Percentiles rank a stretch among this genome's conserved stretches.
Evolutionary conservation across 176 grass and related monocot genomes (phyloP).

Genomic region (Dactylis glomerata): DNA sequence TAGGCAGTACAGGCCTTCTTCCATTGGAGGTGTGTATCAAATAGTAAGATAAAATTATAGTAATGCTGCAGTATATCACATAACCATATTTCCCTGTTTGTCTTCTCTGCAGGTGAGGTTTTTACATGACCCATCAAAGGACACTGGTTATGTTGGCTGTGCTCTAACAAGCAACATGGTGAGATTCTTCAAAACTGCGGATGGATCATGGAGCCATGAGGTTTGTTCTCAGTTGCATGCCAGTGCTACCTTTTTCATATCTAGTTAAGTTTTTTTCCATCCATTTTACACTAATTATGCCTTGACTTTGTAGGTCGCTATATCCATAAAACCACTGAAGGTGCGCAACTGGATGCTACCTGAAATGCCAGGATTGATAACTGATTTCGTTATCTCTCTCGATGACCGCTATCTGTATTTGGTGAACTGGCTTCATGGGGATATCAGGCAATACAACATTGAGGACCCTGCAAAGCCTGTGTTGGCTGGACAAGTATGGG

Average conservation of each 20-base stretch:
- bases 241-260: background rate
- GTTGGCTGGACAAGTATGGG: slow-evolving; percentile 83
- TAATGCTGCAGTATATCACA: background rate
- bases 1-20: slow-evolving; percentile 65
- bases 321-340: slow-evolving; percentile 70
- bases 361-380: slow-evolving; percentile 98
- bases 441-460: slow-evolving; percentile 95
- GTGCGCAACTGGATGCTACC: slow-evolving; percentile 87
- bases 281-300: background rate
- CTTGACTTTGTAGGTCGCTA: slow-evolving; percentile 46
- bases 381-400: slow-evolving; percentile 84
- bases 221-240: slow-evolving; percentile 32
- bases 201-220: slow-evolving; percentile 91
- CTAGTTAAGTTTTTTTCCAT: background rate
- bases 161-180: slow-evolving; percentile 93
- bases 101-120: slow-evolving; percentile 72
- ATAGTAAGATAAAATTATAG: background rate
- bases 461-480: slow-evolving; percentile 83
- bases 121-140: slow-evolving; percentile 93
- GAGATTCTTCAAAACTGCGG: slow-evolving; percentile 75
- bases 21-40: slow-evolving; percentile 64
- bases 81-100: background rate
- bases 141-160: slow-evolving; percentile 83
- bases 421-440: slow-evolving; percentile 96
- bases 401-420: slow-evolving; percentile 89